Percentiles rank a stretch among this genome's conserved stretches.
Conservation (phyloP, 768 basidiomycete species). For the Mycena venus region DNA sequence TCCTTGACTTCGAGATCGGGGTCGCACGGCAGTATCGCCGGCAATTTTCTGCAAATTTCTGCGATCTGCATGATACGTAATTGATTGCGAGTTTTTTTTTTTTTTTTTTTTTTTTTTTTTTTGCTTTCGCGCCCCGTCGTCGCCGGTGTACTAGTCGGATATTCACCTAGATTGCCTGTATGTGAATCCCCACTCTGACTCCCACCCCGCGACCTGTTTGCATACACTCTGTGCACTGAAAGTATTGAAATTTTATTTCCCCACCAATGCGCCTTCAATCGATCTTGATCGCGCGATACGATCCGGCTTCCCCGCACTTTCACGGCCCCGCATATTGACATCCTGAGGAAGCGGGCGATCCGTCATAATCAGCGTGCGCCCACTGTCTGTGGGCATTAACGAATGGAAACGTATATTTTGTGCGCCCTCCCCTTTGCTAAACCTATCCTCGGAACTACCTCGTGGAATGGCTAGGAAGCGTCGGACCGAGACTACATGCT, state of each 20-base stretch:
- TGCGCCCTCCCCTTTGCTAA: too few species aligned
- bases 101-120: too few species aligned
- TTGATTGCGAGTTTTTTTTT: background rate
- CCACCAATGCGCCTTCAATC: background rate
- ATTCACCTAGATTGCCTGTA: background rate
- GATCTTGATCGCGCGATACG: conserved; percentile 18
- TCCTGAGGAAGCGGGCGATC: conserved; percentile 3
- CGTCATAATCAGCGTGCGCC: background rate
- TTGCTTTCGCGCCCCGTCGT: background rate
- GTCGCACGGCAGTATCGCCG: background rate
- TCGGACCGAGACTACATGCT: too few species aligned
- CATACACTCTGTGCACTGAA: background rate
- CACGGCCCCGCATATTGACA: conserved; percentile 1
- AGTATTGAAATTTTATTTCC: background rate
- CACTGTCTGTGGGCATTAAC: background rate
- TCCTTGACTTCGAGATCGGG: background rate
- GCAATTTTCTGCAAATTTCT: background rate
- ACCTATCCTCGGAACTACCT: too few species aligned
- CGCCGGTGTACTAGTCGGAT: background rate
- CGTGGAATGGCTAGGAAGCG: too few species aligned
- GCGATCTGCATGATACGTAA: background rate
- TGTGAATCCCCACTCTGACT: too few species aligned
- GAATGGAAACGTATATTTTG: too few species aligned
- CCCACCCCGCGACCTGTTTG: background rate
- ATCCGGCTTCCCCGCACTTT: conserved; percentile 8